Evolutionary conservation across 2,329 filamentous ascomycete genomes (phyloP), one percentile per base, ranked within the genome.

Genomic region (Dactylellina sp.): DNA sequence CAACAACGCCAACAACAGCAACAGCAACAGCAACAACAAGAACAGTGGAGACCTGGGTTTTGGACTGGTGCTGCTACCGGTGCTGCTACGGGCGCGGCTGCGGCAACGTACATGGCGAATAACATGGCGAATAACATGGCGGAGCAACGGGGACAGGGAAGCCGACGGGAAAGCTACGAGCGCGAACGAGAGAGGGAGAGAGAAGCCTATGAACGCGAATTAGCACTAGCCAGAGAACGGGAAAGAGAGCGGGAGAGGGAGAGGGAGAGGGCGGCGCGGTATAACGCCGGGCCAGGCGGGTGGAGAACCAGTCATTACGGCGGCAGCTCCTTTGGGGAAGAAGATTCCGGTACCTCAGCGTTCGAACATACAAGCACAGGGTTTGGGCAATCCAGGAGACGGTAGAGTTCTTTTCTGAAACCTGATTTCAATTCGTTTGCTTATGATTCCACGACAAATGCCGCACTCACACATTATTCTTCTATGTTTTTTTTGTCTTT

Each of bases 41-140:
- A 66, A 25, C 55, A 63, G 12, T 75, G 62, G 62, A 55, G 62
- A 32, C 71, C 71, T 9, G 71, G 71, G n/a, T 75, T 75, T 46
- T 75, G 71, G 71, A 62, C 71, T 6, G 71, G 71, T 7, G 71
- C 71, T 0, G 71, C 71, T n/a, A 63, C 71, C 2, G 71, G 71
- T 5, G 71, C 71, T 0, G 71, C 71, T 20, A 63, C 62, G 1
- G 62, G 62, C 3, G 71, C 71, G 0, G 62, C 71, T 25, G 53
- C 53, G 1, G 62, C 57, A 14, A 46, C 44, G 5, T 72, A 72
- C 42, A 7, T 72, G 39, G 37, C 44, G 42, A 72, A 72, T 61
- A 72, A 61, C 25, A 20, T 18, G 16, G n/a, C n/a, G n/a, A n/a
- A n/a, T n/a, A n/a, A n/a, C n/a, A n/a, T n/a, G 20, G 20, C 20